Base-by-base conservation (phyloP, 108 stramenopile species). In the Pseudonitzschia delicatissima region DNA sequence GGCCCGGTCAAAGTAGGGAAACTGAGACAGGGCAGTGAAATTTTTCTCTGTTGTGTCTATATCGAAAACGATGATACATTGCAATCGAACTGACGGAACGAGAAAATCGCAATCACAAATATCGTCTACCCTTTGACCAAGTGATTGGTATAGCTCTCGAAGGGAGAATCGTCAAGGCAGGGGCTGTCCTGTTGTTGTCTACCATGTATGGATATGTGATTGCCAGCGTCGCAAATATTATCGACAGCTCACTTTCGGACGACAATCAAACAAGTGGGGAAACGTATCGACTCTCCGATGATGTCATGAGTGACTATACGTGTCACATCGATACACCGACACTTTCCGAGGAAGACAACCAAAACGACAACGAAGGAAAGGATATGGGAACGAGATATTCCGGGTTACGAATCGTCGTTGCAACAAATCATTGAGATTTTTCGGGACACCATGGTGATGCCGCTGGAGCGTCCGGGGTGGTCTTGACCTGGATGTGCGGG, bases 401-500 rank as follows among this genome's bases (percentile, higher is more conserved):
- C 87, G 21, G 91, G 91, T 29, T 92, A 88, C 63, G 77, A 88
- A 60, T 44, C 42, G 26, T 44, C 77, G 23, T 65, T 84, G 21
- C 52, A 76, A 3, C 75, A 82, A 49, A 57, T 88, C 8, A 13
- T 78, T 9, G 35, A 59, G n/a, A 27, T 62, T 18, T 12, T 74
- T 50, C 48, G 70, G 32, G 59, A 53, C n/a, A n/a, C 17, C 35
- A 51, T 18, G 42, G 64, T 29, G 45, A 58, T 42, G 21, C 62
- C n/a, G 77, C 76, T 8, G 72, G 80, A 4, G 82, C 87, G 2
- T 67, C 88, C 9, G 89, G 72, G 5, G 64, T 91, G 0, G 32
- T 91, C 15, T 37, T 94, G 32, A 78, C 83, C n/a, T 8, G 92
- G 92, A 11, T 79, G 83, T 71, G 48, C 84, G n/a, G 89, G 89